Evolutionary conservation across 2,329 filamentous ascomycete genomes (phyloP).

Genomic region (Sporothrix globosa): DNA sequence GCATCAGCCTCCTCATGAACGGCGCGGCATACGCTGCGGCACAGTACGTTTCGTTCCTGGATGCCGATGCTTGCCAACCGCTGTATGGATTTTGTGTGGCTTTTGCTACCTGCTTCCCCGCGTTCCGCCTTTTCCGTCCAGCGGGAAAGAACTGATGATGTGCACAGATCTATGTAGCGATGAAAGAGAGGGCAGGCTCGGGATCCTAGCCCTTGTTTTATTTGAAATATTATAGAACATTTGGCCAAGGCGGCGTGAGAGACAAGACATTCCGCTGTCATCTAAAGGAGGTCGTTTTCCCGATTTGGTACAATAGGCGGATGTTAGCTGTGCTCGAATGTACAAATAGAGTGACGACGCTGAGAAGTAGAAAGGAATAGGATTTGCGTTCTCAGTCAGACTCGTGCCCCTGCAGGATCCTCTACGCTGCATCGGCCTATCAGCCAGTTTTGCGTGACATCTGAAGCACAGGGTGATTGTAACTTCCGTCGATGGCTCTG

Average conservation of each 20-base stretch:
- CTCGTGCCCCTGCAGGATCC: too few relatives aligned
- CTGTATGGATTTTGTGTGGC: not conserved
- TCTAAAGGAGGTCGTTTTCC: not conserved
- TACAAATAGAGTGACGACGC: not conserved
- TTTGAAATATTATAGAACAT: not conserved
- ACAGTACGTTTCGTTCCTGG: slow-evolving; percentile 14
- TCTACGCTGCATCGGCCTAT: too few relatives aligned
- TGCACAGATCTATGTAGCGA: slow-evolving; percentile 12
- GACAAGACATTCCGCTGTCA: not conserved
- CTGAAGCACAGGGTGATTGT: too few relatives aligned
- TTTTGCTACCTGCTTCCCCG: not conserved
- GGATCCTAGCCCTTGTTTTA: not conserved
- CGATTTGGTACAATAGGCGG: not conserved
- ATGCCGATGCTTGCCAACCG: not conserved
- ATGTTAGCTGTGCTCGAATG: too few relatives aligned
- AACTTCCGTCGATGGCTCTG: too few relatives aligned
- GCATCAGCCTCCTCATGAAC: not conserved
- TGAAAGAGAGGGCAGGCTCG: not conserved
- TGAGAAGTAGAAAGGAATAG: not conserved
- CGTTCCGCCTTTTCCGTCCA: not conserved
- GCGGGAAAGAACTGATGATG: not conserved
- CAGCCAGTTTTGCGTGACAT: too few relatives aligned
- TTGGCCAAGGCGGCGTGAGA: not conserved
- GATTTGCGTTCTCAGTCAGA: not conserved
- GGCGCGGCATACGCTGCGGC: not conserved